Conservation (phyloP, 2,329 filamentous ascomycete species). For the Didymosphaeria variabile region DNA sequence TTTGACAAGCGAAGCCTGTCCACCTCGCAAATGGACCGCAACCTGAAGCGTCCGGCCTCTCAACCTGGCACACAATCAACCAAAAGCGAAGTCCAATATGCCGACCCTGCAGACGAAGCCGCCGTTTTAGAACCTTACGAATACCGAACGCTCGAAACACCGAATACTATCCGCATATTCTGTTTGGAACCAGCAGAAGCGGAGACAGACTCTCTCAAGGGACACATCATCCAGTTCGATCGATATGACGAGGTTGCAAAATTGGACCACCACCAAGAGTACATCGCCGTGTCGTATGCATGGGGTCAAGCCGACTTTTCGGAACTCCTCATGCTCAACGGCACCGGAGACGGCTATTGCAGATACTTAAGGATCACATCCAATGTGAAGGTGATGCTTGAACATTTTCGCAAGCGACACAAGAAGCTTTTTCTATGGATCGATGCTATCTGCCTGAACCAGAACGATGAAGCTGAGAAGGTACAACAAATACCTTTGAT, state of each 20-base stretch:
- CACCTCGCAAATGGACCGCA: no score
- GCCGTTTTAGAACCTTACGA: background rate
- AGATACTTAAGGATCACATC: background rate
- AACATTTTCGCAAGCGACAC: background rate
- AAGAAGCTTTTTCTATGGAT: conserved; percentile 6
- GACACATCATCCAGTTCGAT: background rate
- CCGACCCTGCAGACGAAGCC: no score
- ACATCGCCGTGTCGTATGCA: conserved; percentile 7
- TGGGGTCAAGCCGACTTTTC: background rate
- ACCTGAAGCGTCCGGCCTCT: no score
- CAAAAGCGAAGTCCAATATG: no score
- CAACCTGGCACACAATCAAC: no score
- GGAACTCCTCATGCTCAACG: background rate
- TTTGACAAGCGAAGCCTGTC: no score
- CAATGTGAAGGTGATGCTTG: background rate
- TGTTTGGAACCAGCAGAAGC: background rate
- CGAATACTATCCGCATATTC: background rate
- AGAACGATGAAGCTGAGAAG: conserved; percentile 2
- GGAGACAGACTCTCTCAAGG: background rate
- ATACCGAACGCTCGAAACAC: background rate
- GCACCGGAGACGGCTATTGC: background rate
- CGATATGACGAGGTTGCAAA: conserved; percentile 1
- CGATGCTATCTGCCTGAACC: conserved; percentile 5
- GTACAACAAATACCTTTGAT: conserved; percentile 5
- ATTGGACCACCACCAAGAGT: background rate